phyloP scores from a whole-genome alignment of 2,329 filamentous ascomycete genomes.

The Aspergillus calidoustus region DNA sequence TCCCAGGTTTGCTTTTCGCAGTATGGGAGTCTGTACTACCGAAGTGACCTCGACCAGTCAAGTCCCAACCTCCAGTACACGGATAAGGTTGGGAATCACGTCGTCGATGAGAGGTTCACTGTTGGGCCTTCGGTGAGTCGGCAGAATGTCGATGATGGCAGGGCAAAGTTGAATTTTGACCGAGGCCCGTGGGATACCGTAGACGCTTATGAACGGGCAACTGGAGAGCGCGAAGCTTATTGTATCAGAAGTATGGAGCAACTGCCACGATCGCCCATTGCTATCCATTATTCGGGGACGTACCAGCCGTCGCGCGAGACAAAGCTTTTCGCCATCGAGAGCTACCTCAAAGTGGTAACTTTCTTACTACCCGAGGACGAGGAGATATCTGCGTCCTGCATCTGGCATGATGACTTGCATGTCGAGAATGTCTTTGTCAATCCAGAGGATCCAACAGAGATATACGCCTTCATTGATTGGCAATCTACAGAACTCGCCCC shows the following conservation, averaged over 20 bases:
- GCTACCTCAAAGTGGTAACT: slow-evolving; percentile 37
- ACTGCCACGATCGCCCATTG: slow-evolving; percentile 38
- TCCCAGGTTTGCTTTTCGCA: slow-evolving; percentile 26
- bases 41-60: slow-evolving; percentile 15
- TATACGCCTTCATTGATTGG: slow-evolving; percentile 33
- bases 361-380: slow-evolving; percentile 29
- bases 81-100: slow-evolving; percentile 22
- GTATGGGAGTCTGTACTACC: slow-evolving; percentile 36
- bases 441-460: slow-evolving; percentile 23
- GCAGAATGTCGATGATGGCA: slow-evolving; percentile 38
- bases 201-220: slow-evolving; percentile 38
- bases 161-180: slow-evolving; percentile 24
- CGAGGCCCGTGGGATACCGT: slow-evolving; percentile 28
- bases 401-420: slow-evolving; percentile 46
- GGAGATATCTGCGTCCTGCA: neutral
- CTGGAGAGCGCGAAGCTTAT: slow-evolving; percentile 39
- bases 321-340: slow-evolving; percentile 37
- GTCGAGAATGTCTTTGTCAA: slow-evolving; percentile 36
- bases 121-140: slow-evolving; percentile 41
- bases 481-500: slow-evolving; percentile 37
- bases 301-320: slow-evolving; percentile 40
- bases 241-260: slow-evolving; percentile 32
- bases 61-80: no score
- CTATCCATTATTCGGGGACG: slow-evolving; percentile 42
- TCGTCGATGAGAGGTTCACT: slow-evolving; percentile 33